Evolutionary conservation across 345 rosid species (phyloP).

Genomic region (Camelina hispida): DNA sequence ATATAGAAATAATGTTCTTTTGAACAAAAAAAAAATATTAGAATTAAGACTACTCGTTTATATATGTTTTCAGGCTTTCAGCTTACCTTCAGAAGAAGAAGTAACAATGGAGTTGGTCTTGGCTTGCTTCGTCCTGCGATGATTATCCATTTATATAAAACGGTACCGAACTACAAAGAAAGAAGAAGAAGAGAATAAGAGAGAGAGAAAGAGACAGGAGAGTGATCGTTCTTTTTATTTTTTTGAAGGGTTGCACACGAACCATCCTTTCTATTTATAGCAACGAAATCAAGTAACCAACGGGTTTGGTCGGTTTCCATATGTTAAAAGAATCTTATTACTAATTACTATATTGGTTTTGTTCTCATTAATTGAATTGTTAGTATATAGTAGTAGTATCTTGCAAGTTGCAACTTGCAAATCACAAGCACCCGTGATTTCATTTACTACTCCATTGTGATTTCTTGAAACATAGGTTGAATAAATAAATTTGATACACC

Average conservation of each 20-base stretch:
- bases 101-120: constrained; percentile 29
- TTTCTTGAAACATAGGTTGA: background rate
- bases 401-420: constrained; percentile 13
- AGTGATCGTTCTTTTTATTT: background rate
- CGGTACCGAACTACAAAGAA: background rate
- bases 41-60: too few relatives aligned
- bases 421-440: constrained; percentile 1
- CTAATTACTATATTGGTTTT: constrained; percentile 7
- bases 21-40: too few relatives aligned
- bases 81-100: constrained; percentile 39
- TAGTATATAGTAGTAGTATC: background rate
- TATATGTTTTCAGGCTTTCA: background rate
- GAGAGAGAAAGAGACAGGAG: constrained; percentile 20
- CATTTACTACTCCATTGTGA: constrained; percentile 24
- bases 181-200: background rate
- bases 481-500: background rate
- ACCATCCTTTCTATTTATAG: constrained; percentile 36
- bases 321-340: constrained; percentile 3
- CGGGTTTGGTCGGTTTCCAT: constrained; percentile 22
- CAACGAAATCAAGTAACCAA: constrained; percentile 17
- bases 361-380: constrained; percentile 13
- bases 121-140: constrained; percentile 35
- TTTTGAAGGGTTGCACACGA: background rate
- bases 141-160: constrained; percentile 27
- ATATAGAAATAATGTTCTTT: background rate